phyloP scores from a whole-genome alignment of 2,329 filamentous ascomycete species.

The Talaromyces islandicus region DNA sequence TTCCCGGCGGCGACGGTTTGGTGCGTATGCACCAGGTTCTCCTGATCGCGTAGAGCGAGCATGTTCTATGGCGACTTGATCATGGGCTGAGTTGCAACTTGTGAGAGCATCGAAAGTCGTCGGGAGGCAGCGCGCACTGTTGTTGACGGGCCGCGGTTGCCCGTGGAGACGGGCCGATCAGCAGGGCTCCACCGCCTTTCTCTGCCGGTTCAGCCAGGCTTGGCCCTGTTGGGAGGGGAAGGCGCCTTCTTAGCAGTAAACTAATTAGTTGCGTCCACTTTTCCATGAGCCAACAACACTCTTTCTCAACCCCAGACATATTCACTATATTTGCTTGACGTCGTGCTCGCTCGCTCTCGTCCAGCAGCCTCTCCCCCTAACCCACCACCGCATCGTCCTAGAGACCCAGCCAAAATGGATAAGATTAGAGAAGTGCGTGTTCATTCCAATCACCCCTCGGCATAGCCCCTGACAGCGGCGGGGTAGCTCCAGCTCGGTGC shows the following conservation, averaged over 20 bases:
- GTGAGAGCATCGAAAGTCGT: too few relatives aligned
- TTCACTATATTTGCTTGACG: not conserved
- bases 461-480: conserved; percentile 23
- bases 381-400: not conserved
- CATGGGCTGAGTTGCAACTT: not conserved
- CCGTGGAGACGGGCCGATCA: conserved; percentile 28
- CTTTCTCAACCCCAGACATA: not conserved
- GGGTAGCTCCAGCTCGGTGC: conserved; percentile 31
- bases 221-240: not conserved
- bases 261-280: not conserved
- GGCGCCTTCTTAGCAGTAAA: not conserved
- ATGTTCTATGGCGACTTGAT: conserved; percentile 39
- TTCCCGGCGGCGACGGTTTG: conserved; percentile 67
- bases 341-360: not conserved
- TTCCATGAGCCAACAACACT: not conserved
- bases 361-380: not conserved
- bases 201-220: not conserved
- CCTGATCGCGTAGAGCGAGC: conserved; percentile 77
- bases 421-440: conserved; percentile 24
- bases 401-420: conserved; percentile 58
- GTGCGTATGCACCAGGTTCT: conserved; percentile 74
- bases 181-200: conserved; percentile 1
- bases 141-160: conserved; percentile 29
- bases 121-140: conserved; percentile 12
- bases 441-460: conserved; percentile 9